Base-by-base conservation (phyloP, 1,139 yeast species). In the Suhomyces panamericanus region DNA sequence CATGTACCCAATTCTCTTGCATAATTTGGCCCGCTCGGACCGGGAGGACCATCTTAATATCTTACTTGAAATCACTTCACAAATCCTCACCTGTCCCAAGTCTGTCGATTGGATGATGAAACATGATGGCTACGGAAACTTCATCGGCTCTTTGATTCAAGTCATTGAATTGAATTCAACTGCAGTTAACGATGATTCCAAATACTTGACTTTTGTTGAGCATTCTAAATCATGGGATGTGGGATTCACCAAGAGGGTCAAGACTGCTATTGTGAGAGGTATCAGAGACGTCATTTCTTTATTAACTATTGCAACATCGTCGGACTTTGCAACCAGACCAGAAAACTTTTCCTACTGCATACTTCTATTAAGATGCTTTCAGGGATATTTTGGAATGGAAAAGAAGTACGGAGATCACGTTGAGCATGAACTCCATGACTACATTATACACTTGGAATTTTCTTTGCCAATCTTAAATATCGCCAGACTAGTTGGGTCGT, bases 321-420 rank as follows among this genome's bases (percentile, higher is more conserved):
- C 32, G 53, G 56, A 42, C 48, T 56, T 32, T 32, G 70, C 57
- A 49, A 65, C 59, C 42, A 51, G 46, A 42, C 67, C 52, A 6
- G 58, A 64, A 10, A 71, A 68, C 40, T 63, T 81, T 31, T 59
- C 63, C 0, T 56, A 73, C 35, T 50, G 80, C 2, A 55, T 77
- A 7, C 58, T 72, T 5, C 63, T 80, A 20, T 64, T 80, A 28
- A 67, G 77, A 46, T 58, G 69, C 14, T 83, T 82, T 56, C 87
- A 85, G 55, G 82, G 83, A 13, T 77, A 77, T 38, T 78, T 79
- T 72, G 69, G 75, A 17, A 62, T 84, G 32, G 67, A 62, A 42
- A 72, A 89, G 48, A 83, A 83, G 52, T 71, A 70, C 39, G 93
- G 90, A 13, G 85, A 81, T 7, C 93, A 86, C 64, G 87, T 85